Evolutionary conservation across 805 yeast genomes (phyloP).

Genomic region (Phaffomyces opuntiae): DNA sequence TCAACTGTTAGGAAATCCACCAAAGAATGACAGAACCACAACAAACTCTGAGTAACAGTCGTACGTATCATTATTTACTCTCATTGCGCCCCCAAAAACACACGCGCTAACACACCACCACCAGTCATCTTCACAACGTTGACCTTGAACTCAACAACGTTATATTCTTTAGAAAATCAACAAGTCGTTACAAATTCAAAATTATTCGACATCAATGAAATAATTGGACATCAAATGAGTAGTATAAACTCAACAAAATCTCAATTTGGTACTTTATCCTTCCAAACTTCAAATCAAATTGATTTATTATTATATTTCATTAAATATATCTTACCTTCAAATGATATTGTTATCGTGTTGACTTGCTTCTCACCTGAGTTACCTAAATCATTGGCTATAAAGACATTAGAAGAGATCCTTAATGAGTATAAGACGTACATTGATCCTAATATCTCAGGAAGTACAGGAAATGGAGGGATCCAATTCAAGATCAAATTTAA

Average conservation of each 20-base stretch:
- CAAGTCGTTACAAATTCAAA: conserved; percentile 34
- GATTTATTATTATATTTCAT: conserved; percentile 14
- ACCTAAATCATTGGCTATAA: conserved; percentile 17
- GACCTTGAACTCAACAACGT: conserved; percentile 50
- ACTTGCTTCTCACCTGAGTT: conserved; percentile 15
- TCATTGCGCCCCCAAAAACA: not conserved
- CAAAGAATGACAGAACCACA: conserved; percentile 1
- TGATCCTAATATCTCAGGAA: conserved; percentile 1
- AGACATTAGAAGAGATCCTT: conserved; percentile 26
- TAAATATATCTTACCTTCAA: conserved; percentile 15
- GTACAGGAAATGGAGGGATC: conserved; percentile 17
- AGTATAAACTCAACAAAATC: conserved; percentile 40
- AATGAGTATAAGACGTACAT: conserved; percentile 40
- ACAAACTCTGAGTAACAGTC: conserved; percentile 3
- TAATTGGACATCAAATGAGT: conserved; percentile 47
- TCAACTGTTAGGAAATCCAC: not conserved
- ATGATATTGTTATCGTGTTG: conserved; percentile 18
- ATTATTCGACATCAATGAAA: conserved; percentile 42
- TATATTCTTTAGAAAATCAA: conserved; percentile 49
- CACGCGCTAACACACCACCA: not conserved
- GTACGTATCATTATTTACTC: conserved; percentile 1
- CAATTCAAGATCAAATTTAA: conserved; percentile 52
- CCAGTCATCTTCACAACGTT: conserved; percentile 38
- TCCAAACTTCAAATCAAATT: conserved; percentile 5
- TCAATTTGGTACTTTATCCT: conserved; percentile 22